These are phyloP conservation scores for Barbatosphaeria neglecta DNA, from an alignment of 495 filamentous ascomycete species.

Conservation along the genomic window DNA sequence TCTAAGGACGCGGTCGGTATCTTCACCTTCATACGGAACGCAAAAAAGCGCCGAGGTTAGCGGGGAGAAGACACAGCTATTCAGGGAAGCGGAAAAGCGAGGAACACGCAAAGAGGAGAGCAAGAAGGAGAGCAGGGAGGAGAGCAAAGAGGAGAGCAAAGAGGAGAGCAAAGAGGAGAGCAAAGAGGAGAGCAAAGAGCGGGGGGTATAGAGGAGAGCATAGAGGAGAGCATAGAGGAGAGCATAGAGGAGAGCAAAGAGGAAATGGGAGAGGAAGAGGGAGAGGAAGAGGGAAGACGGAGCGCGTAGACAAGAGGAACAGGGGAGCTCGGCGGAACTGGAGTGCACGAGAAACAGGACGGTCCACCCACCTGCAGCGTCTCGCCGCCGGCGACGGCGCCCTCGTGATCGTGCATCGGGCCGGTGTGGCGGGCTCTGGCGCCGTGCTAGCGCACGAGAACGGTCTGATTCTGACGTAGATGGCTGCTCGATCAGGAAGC, in stretches of 20 bases:
- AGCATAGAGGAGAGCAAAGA: no score
- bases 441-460: no score
- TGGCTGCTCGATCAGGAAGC: no score
- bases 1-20: slow-evolving; percentile 14
- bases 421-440: not conserved
- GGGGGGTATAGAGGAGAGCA: not conserved
- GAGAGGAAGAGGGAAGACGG: not conserved
- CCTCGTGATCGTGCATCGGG: not conserved
- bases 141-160: no score
- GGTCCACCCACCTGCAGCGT: not conserved
- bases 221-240: no score
- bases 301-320: no score
- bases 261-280: not conserved
- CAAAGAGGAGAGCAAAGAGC: not conserved
- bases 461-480: no score
- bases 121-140: not conserved
- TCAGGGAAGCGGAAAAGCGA: not conserved
- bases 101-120: not conserved
- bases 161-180: not conserved
- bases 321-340: no score
- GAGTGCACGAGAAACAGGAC: no score
- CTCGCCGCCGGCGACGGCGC: not conserved
- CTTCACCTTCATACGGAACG: slow-evolving; percentile 10
- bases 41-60: not conserved
- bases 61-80: not conserved